Base-by-base conservation (phyloP, 257 asterid genomes). In the Sherardia arvensis region DNA sequence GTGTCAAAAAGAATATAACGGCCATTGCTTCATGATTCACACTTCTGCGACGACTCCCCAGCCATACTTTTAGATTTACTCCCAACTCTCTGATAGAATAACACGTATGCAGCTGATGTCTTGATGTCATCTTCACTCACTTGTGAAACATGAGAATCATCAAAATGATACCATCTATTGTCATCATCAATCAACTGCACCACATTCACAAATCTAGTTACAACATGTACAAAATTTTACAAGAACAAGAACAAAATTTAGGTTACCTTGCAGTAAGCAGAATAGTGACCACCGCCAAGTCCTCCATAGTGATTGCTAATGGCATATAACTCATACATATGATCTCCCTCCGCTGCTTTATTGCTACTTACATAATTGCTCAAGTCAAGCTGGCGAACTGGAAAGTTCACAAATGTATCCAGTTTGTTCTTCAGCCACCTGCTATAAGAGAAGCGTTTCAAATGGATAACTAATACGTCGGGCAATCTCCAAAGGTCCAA, bases 301-400 rank as follows among this genome's bases (percentile, higher is more conserved):
- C 96, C 94, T 18, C 99, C 99, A 66, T 93, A 93, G 74, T 93
- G 99, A 71, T 93, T 93, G 76, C 97, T 93, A 69, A 93, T 78
- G 60, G 99, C 99, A 69, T 79, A 93, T 53, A 93, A 76, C 80
- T 93, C 97, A 34, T 93, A 93, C 3, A 75, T 78, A 55, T 85
- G 76, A 34, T 91, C 85, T 58, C 76, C 94, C n/a, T n/a, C n/a
- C 53, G 84, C 74, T 47, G 79, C 80, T 57, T 78, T 88, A 64
- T 63, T 76, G 72, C 91, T 69, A 77, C 80, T 87, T 54, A 87
- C 84, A 65, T 90, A 93, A 40, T 83, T 85, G 91, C 84, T 85
- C 47, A 93, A 72, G 74, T 93, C 94, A 36, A 93, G 95, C 70
- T 87, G 74, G 66, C 76, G 90, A 40, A 80, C 78, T 34, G 99